Conservation (phyloP, 2,329 filamentous ascomycete genomes). For the Elsinoe arachidis region DNA sequence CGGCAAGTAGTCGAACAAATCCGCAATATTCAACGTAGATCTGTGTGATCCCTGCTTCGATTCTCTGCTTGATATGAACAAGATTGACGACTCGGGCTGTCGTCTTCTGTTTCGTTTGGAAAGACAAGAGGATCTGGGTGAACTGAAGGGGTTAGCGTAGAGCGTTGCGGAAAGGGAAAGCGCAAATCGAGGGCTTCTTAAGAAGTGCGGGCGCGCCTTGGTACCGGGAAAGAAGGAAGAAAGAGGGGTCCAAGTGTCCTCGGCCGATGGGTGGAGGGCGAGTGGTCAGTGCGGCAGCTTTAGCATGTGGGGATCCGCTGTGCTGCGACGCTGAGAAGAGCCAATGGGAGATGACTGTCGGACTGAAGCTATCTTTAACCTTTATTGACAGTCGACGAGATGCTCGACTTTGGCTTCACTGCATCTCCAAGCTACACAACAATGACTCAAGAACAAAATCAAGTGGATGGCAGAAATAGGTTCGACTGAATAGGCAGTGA, state of each 20-base stretch:
- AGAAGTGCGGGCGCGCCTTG: not conserved
- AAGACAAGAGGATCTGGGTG: not conserved
- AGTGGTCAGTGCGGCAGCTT: not conserved
- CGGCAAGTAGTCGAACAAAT: not conserved
- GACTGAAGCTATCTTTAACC: not conserved
- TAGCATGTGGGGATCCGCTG: not conserved
- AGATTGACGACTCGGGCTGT: not conserved
- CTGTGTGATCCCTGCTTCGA: not conserved
- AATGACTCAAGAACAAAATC: too few species aligned
- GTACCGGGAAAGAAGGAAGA: not conserved
- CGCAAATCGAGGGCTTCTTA: conserved; percentile 1
- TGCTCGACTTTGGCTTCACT: too few species aligned
- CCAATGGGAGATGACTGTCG: not conserved
- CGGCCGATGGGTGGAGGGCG: not conserved
- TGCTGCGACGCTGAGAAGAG: not conserved
- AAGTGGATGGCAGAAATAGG: not conserved
- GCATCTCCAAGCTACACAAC: too few species aligned
- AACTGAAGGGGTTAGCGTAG: not conserved
- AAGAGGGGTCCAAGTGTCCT: conserved; percentile 4
- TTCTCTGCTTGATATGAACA: conserved; percentile 1
- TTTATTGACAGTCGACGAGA: too few species aligned
- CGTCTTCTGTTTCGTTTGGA: not conserved
- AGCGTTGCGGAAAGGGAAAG: not conserved
- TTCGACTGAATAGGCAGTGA: not conserved
- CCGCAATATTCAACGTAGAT: conserved; percentile 5